Evolutionary conservation across 2,329 filamentous ascomycete species (phyloP).

Genomic region (Phaeomoniella chlamydospora): DNA sequence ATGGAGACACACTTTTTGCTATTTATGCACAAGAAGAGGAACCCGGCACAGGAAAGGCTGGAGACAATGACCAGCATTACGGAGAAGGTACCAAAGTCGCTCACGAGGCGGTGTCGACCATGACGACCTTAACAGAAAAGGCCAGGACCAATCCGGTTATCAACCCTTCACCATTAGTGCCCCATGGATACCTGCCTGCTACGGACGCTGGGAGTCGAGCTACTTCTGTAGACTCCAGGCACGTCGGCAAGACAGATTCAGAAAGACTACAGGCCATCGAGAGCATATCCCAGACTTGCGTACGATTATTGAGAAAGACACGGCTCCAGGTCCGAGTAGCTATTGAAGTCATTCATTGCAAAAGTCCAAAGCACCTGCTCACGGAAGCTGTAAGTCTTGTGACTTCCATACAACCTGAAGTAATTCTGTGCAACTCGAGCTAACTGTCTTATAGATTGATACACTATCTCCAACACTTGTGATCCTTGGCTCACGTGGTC

Average conservation of each 20-base stretch:
- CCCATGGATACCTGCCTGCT: slow-evolving; percentile 16
- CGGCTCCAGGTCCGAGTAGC: slow-evolving; percentile 83
- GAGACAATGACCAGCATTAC: slow-evolving; percentile 32
- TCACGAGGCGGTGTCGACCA: slow-evolving; percentile 58
- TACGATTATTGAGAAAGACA: slow-evolving; percentile 80
- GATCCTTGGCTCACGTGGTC: slow-evolving; percentile 79
- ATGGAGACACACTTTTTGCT: slow-evolving; percentile 85
- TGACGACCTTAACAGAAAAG: slow-evolving; percentile 46
- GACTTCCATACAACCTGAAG: neutral
- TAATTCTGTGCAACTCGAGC: slow-evolving; percentile 1
- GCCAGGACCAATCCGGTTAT: slow-evolving; percentile 18
- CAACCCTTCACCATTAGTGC: slow-evolving; percentile 11
- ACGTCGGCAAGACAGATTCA: slow-evolving; percentile 50
- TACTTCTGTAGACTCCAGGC: slow-evolving; percentile 32
- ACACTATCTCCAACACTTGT: slow-evolving; percentile 81
- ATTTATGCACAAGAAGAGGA: slow-evolving; percentile 94
- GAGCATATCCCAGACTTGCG: slow-evolving; percentile 68
- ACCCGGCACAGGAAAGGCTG: slow-evolving; percentile 23
- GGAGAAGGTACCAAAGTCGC: slow-evolving; percentile 62
- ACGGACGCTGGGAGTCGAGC: slow-evolving; percentile 22
- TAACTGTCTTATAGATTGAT: slow-evolving; percentile 50
- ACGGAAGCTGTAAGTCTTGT: slow-evolving; percentile 59
- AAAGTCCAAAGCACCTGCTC: slow-evolving; percentile 89
- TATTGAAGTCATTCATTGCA: slow-evolving; percentile 95
- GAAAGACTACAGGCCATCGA: slow-evolving; percentile 72